Percentiles rank a stretch among this genome's conserved stretches.
Evolutionary conservation across 768 basidiomycete species (phyloP).

Genomic region (Obba rivulosa): DNA sequence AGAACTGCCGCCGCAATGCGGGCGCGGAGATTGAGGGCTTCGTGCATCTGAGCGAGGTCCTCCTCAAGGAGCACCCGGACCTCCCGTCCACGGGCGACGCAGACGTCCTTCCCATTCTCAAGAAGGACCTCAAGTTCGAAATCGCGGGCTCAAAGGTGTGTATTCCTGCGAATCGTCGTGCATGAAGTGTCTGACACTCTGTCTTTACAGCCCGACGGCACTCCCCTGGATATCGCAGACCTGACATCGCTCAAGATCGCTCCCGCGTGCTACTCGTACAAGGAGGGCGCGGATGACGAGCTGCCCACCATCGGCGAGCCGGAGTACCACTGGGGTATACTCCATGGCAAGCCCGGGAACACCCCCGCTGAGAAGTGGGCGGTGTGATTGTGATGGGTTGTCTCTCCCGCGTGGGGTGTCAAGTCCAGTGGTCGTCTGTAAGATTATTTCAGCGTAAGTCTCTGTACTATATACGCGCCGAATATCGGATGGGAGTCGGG

Average conservation of each 20-base stretch:
- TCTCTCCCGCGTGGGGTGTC: too few species aligned
- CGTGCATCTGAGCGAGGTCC: slow-evolving; percentile 13
- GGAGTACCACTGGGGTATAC: neutral
- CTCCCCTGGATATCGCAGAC: neutral
- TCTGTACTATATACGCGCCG: too few species aligned
- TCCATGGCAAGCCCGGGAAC: neutral
- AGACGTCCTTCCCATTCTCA: slow-evolving; percentile 7
- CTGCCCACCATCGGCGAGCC: neutral
- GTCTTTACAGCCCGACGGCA: neutral
- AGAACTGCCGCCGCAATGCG: slow-evolving; percentile 29
- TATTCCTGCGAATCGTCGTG: neutral
- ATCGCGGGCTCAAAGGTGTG: neutral
- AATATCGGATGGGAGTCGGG: too few species aligned
- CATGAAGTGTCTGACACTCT: neutral
- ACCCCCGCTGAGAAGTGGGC: neutral
- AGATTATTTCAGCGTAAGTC: too few species aligned
- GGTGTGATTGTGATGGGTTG: too few species aligned
- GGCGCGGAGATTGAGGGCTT: slow-evolving; percentile 13
- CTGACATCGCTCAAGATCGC: slow-evolving; percentile 4
- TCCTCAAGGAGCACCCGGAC: slow-evolving; percentile 1
- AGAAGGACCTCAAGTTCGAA: neutral
- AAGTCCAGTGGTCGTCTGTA: too few species aligned
- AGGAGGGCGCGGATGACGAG: neutral
- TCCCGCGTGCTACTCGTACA: neutral
- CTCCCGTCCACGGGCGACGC: slow-evolving; percentile 3